Percentiles rank a stretch among this genome's conserved stretches.
Evolutionary conservation across 192 early-diverging fungal genomes (phyloP).

Genomic region (Coemansia nantahalensis): DNA sequence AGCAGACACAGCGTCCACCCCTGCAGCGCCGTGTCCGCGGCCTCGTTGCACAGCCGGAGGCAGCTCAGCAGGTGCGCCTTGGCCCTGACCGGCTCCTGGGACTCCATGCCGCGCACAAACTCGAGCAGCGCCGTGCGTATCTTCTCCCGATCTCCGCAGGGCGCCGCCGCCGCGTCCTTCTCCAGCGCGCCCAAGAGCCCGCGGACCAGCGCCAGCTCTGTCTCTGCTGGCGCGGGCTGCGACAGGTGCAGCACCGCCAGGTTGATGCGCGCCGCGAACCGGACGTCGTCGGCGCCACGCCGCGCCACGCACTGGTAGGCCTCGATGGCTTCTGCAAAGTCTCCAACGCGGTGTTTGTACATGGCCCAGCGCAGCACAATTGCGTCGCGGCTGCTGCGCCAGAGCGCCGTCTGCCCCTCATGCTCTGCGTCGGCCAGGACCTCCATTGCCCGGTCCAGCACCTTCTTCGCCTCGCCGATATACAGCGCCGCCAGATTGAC

Average conservation of each 20-base stretch:
- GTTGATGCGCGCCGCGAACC: conserved; percentile 27
- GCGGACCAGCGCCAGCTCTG: not conserved
- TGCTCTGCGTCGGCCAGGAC: not conserved
- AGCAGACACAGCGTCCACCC: conserved; percentile 46
- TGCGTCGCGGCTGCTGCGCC: conserved; percentile 28
- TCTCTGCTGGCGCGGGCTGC: conserved; percentile 2
- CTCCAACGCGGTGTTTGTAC: conserved; percentile 38
- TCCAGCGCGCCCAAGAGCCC: conserved; percentile 5
- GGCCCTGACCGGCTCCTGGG: conserved; percentile 32
- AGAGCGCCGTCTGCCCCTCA: not conserved
- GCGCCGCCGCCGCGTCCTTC: not conserved
- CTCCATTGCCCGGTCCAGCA: conserved; percentile 22
- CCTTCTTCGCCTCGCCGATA: conserved; percentile 24
- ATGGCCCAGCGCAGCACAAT: conserved; percentile 44
- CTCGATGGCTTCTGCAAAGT: conserved; percentile 26
- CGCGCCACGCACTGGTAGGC: conserved; percentile 29
- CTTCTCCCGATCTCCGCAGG: conserved; percentile 14
- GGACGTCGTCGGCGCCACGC: conserved; percentile 8
- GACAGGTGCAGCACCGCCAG: conserved; percentile 11
- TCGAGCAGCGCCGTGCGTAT: conserved; percentile 18
- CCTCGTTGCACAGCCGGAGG: conserved; percentile 23
- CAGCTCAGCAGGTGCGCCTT: conserved; percentile 40
- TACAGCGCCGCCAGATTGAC: conserved; percentile 13
- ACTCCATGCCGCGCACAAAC: conserved; percentile 28
- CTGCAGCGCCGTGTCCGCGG: conserved; percentile 26